Evolutionary conservation across 192 early-diverging fungal genomes (phyloP).

Genomic region (Phlyctochytrium planicorne): DNA sequence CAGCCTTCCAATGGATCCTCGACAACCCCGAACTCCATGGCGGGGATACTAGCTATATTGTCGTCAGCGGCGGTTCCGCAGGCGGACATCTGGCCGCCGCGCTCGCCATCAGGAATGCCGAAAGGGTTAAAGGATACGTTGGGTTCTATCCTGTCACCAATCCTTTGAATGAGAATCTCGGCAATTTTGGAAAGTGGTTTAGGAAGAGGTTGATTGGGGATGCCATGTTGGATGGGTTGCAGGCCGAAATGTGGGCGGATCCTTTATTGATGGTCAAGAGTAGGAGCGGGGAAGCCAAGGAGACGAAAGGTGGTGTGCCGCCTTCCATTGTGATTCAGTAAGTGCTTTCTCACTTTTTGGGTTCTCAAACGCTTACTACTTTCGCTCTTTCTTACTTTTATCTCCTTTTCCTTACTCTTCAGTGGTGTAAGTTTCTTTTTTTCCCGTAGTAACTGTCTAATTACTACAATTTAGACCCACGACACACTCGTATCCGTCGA

Average conservation of each 20-base stretch:
- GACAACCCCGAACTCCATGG: constrained; percentile 58
- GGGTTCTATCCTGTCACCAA: constrained; percentile 52
- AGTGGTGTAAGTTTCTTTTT: background rate
- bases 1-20: constrained; percentile 68
- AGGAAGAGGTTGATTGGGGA: background rate
- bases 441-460: constrained; percentile 10
- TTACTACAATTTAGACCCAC: too few species aligned
- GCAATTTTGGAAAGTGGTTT: constrained; percentile 6
- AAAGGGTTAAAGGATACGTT: constrained; percentile 41
- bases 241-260: constrained; percentile 28
- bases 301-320: constrained; percentile 25
- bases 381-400: too few species aligned
- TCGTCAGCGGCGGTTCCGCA: constrained; percentile 52
- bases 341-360: background rate
- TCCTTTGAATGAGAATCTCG: background rate
- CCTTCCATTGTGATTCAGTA: constrained; percentile 44
- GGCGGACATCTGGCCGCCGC: constrained; percentile 61
- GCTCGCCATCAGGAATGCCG: constrained; percentile 52
- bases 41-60: constrained; percentile 64
- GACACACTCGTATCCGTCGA: constrained; percentile 36
- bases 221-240: constrained; percentile 3
- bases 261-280: constrained; percentile 26
- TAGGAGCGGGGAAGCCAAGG: too few species aligned
- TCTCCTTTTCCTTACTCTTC: too few species aligned
- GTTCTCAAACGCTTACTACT: background rate